Evolutionary conservation across 2,329 filamentous ascomycete species (phyloP), one percentile per base, ranked within the genome.

Genomic region (Neospermospora avenae): DNA sequence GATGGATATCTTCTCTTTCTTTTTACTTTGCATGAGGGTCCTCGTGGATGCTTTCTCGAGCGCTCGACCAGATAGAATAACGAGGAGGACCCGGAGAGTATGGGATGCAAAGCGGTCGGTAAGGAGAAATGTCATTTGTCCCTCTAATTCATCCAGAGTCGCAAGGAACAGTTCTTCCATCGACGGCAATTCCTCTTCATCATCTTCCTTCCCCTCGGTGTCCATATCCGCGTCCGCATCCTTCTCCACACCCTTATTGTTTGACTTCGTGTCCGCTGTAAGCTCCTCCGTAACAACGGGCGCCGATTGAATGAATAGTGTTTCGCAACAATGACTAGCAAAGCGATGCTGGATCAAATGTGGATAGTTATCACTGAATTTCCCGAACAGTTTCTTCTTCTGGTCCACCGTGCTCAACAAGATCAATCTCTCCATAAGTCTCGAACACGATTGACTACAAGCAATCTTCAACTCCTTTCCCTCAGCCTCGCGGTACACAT

Each of bases 391-490:
- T 51, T 82, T 82, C 80, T 96, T 96, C 74, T 96, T 87, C 76
- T 98, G 95, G 18, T 79, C 77, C 34, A 88, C 81, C 35, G 84
- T 88, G 28, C 91, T 93, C 64, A 96, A 78, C 57, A 93, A 81
- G 57, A 99, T 96, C 71, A 99, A 77, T 34, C 92, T 84, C 77
- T 99, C 95, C 86, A 98, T 89, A 56, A 99, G 77, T 16, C 95
- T 83, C 55, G 95, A 99, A 76, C 93, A 97, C 3, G 91, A 95
- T 76, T 99, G 95, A 74, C 92, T 96, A 77, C 91, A 95, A 24
- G 93, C 93, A 64, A 99, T 84, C 80, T 98, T 99, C 71, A 99
- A 80, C 75, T 98, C 95, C 76, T 98, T 98, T 63, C 91, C 92
- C 62, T 86, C 81, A 0, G 93, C 92, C 76, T 98, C 93, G 67